Conservation (phyloP, 106 monocot species). For the Iris macrosiphon region DNA sequence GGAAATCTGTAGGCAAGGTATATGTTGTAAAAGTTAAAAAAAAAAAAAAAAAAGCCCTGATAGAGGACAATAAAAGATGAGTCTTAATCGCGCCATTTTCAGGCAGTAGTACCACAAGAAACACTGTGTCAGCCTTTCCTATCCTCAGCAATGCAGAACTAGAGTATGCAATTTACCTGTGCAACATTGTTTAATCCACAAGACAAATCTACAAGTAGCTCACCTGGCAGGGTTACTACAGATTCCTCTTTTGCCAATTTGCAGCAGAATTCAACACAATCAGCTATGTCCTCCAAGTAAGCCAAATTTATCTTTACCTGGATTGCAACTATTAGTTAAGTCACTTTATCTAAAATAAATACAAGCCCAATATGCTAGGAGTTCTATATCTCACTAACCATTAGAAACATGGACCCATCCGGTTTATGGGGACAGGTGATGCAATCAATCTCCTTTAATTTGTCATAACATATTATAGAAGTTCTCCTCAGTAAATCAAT, state of each 20-base stretch:
- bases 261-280: slow-evolving; percentile 72
- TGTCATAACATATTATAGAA: slow-evolving; percentile 42
- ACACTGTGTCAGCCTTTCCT: too few relatives aligned
- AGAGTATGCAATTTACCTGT: too few relatives aligned
- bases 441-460: slow-evolving; percentile 57
- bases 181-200: background rate
- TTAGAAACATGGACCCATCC: slow-evolving; percentile 79
- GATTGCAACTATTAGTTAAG: background rate
- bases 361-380: background rate
- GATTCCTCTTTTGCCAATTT: slow-evolving; percentile 79
- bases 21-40: too few relatives aligned
- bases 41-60: too few relatives aligned
- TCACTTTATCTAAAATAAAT: background rate
- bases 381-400: slow-evolving; percentile 29
- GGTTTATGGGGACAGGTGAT: slow-evolving; percentile 69
- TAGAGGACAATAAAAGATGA: too few relatives aligned
- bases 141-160: too few relatives aligned
- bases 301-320: slow-evolving; percentile 59
- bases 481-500: slow-evolving; percentile 34
- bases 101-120: too few relatives aligned
- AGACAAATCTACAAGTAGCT: background rate
- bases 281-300: slow-evolving; percentile 38
- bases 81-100: too few relatives aligned
- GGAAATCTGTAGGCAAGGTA: too few relatives aligned
- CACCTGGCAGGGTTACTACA: slow-evolving; percentile 67